Evolutionary conservation across 1,284 basidiomycete species (phyloP), one percentile per base, ranked within the genome.

Genomic region (Phylloboletellus chloephorus): DNA sequence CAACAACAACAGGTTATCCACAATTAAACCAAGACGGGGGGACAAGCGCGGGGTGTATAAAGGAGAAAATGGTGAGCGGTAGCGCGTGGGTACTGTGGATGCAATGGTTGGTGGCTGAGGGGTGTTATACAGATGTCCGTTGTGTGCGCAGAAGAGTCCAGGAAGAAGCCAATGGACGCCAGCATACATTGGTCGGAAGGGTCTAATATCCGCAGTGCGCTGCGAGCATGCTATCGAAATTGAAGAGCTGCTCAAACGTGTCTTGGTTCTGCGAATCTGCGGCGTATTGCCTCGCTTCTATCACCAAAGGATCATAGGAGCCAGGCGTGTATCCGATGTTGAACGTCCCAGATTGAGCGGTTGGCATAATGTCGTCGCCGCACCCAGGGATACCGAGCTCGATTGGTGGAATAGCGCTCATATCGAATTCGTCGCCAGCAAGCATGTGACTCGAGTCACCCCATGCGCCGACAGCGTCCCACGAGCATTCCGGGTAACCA

Each of bases 381-480:
- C 61, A 63, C 4, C 52, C 58, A 28, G 64, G 58, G 22, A 70
- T 49, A 17, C 70, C 70, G 34, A 73, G 55, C 44, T 73, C 67
- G 55, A 74, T 65, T 0, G 72, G 70, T 29, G 70, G 71, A 46
- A 73, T 73, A 21, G 67, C 53, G 39, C 38, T 51, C 47, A 74
- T 54, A 52, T 71, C 71, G 56, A 74, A 73, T 58, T 74, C 70
- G 50, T 72, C 72, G 28, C 60, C 64, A 31, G 60, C 61, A 44
- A 74, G 57, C 43, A 64, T 51, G 26, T 65, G 63, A 11, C 42
- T 34, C 23, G 63, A 61, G 23, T 39, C 56, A 52, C 66, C 70
- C 54, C 62, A 61, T 25, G 54, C 41, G 11, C 51, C 42, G 20
- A 53, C 50, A 7, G 52, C 39, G 5, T 59, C 54, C 69, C 70